phyloP scores from a whole-genome alignment of 306 rosid genomes.

The Prunus campanulata region DNA sequence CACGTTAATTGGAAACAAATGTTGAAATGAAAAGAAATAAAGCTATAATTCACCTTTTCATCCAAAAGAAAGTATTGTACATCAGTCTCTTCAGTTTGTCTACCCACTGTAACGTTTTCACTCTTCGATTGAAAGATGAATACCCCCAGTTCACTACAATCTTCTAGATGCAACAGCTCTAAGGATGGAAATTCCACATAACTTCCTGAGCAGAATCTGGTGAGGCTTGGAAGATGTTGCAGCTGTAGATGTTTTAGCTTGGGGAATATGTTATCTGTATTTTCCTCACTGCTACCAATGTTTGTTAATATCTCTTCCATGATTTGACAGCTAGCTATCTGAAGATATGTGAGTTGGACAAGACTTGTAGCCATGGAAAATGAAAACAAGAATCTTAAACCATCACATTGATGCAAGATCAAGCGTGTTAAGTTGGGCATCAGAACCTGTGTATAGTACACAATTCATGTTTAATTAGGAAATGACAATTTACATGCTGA shows the following conservation, averaged over 20 bases:
- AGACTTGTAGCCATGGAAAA: neutral
- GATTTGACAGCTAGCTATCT: too few species aligned
- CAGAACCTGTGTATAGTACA: neutral
- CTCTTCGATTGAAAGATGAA: neutral
- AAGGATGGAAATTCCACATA: neutral
- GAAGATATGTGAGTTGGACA: too few species aligned
- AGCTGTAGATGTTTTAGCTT: neutral
- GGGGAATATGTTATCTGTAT: too few species aligned
- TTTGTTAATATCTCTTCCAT: too few species aligned
- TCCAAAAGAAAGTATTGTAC: neutral
- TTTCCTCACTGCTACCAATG: too few species aligned
- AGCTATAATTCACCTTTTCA: too few species aligned
- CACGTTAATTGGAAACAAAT: too few species aligned
- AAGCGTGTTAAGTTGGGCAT: slow-evolving; percentile 26
- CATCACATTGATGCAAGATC: slow-evolving; percentile 14
- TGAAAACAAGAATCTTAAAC: slow-evolving; percentile 10
- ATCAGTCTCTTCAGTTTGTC: neutral
- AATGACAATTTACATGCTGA: neutral
- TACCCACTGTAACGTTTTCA: neutral
- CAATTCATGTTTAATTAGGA: neutral
- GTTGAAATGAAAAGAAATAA: too few species aligned
- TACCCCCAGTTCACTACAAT: neutral
- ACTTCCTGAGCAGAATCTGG: slow-evolving; percentile 3
- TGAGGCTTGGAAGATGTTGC: neutral
- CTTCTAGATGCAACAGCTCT: accelerated